A percentile compares a stretch with the other conserved stretches of the same genome.
phyloP scores from a whole-genome alignment of 805 yeast genomes.

The Wickerhamiella kazuoi region DNA sequence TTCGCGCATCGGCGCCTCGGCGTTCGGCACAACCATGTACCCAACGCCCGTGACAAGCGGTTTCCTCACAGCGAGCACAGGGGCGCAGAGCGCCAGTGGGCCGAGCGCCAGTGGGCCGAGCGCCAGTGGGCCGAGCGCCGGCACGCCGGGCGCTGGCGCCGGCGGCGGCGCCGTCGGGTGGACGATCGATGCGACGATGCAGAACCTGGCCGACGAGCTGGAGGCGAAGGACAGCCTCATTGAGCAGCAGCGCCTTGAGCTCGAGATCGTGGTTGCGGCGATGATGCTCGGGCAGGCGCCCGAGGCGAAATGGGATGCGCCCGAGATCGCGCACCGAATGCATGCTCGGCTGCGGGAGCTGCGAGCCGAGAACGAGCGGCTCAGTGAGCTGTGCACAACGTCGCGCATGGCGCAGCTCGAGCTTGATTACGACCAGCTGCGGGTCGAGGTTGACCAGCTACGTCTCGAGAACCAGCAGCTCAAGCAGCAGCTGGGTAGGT shows the following conservation, averaged over 20 bases:
- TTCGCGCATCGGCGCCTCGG: too few relatives aligned
- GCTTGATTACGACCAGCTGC: slow-evolving; percentile 4
- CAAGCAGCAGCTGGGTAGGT: not conserved
- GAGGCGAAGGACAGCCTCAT: slow-evolving; percentile 8
- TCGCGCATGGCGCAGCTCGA: slow-evolving; percentile 9
- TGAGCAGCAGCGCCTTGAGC: slow-evolving; percentile 10
- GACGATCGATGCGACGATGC: not conserved
- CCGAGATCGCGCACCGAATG: slow-evolving; percentile 14
- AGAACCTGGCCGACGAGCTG: slow-evolving; percentile 1
- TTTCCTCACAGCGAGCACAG: too few relatives aligned
- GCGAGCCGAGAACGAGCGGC: slow-evolving; percentile 13
- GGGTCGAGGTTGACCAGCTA: too few relatives aligned
- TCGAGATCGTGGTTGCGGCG: slow-evolving; percentile 13
- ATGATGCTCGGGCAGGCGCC: slow-evolving; percentile 5
- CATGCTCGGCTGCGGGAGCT: slow-evolving; percentile 10
- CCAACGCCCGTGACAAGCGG: too few relatives aligned
- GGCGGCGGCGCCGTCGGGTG: not conserved
- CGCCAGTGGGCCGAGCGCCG: not conserved
- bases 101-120: too few relatives aligned
- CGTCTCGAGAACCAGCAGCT: slow-evolving; percentile 8
- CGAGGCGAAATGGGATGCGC: slow-evolving; percentile 9
- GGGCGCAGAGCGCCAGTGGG: too few relatives aligned
- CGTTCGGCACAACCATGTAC: too few relatives aligned
- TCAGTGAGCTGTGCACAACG: slow-evolving; percentile 8
- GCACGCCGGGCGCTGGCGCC: not conserved